phyloP scores from a whole-genome alignment of 257 asterid genomes.

The Verbascum thapsus region DNA sequence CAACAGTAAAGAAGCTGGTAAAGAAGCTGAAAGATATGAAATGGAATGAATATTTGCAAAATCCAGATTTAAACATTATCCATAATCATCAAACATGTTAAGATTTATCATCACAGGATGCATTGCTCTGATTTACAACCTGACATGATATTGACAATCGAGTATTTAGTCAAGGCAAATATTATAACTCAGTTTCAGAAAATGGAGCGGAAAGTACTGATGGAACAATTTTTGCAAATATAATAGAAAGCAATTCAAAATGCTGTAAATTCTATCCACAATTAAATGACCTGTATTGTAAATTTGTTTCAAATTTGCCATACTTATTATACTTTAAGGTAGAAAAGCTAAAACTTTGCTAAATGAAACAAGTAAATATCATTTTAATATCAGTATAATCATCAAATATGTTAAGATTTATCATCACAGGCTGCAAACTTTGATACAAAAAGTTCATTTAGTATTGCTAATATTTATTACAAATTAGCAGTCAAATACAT shows the following conservation, averaged over 20 bases:
- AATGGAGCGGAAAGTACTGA: constrained; percentile 15
- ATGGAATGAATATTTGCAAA: too few relatives aligned
- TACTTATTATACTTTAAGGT: constrained; percentile 2
- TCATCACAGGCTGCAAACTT: too few relatives aligned
- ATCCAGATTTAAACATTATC: too few relatives aligned
- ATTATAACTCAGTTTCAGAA: constrained; percentile 4
- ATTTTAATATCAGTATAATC: neutral
- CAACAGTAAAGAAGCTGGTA: too few relatives aligned
- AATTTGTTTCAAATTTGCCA: neutral
- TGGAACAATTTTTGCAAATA: neutral
- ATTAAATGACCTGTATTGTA: neutral
- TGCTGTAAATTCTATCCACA: neutral
- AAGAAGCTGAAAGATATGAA: too few relatives aligned
- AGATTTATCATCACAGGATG: too few relatives aligned
- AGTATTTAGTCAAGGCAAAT: constrained; percentile 26
- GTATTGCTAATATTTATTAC: too few relatives aligned
- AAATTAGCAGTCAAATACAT: too few relatives aligned
- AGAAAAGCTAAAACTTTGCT: neutral
- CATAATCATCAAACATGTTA: too few relatives aligned
- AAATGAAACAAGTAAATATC: neutral
- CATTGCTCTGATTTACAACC: constrained; percentile 57
- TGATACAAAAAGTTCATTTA: too few relatives aligned
- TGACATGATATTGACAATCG: constrained; percentile 30
- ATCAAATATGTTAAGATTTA: too few relatives aligned
- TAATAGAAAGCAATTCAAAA: constrained; percentile 23